These are phyloP conservation scores for Vitis rotundifolia DNA, from an alignment of 164 flowering plant genomes.

Conservation along the genomic window DNA sequence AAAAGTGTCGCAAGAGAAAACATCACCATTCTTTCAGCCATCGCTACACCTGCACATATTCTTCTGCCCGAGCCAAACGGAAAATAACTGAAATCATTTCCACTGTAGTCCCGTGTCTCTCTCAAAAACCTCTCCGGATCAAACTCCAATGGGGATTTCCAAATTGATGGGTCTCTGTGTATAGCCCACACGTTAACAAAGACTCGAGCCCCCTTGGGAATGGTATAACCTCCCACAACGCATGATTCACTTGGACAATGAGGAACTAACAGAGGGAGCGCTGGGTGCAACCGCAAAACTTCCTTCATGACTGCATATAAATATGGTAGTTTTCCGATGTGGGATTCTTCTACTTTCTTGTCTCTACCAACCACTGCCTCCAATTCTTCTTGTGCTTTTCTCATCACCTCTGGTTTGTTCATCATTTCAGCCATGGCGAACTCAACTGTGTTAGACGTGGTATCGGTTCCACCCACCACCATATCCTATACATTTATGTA, in stretches of 20 bases:
- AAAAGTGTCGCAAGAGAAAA: constrained; percentile 9
- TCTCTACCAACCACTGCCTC: constrained; percentile 32
- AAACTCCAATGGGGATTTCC: constrained; percentile 59
- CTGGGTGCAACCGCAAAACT: constrained; percentile 35
- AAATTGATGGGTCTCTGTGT: constrained; percentile 59
- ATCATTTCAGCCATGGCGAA: constrained; percentile 42
- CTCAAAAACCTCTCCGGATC: constrained; percentile 57
- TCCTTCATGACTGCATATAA: constrained; percentile 41
- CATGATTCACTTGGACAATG: constrained; percentile 52
- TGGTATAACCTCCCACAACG: constrained; percentile 50
- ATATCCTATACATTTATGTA: constrained; percentile 26
- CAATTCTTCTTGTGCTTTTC: constrained; percentile 30
- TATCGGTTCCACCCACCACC: constrained; percentile 41
- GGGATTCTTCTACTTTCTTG: constrained; percentile 38
- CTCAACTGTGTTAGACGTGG: constrained; percentile 33
- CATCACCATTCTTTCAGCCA: constrained; percentile 19
- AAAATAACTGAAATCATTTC: constrained; percentile 56
- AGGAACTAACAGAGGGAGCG: constrained; percentile 43
- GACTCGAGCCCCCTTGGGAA: constrained; percentile 56
- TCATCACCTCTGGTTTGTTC: constrained; percentile 35
- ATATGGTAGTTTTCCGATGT: constrained; percentile 31
- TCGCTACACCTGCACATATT: constrained; percentile 5
- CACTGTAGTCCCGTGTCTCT: constrained; percentile 43
- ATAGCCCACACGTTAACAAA: constrained; percentile 74
- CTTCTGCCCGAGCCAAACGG: constrained; percentile 52